Conservation (phyloP, 2,329 filamentous ascomycete genomes). For the Mycosphaerella sp. region DNA sequence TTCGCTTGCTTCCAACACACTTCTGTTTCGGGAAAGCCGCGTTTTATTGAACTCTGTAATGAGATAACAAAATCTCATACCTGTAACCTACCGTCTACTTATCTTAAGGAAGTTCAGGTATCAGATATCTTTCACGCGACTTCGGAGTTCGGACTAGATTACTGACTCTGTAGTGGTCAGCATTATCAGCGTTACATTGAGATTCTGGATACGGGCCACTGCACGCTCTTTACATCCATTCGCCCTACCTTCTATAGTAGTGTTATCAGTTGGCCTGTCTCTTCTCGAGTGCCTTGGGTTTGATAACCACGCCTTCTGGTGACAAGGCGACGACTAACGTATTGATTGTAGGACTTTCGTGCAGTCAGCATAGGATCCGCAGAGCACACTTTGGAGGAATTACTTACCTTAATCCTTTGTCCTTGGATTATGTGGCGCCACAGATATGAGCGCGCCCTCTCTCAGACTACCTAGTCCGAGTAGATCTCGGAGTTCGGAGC, state of each 20-base stretch:
- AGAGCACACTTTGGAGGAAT: background rate
- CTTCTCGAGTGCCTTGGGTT: slow-evolving; percentile 28
- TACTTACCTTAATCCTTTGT: slow-evolving; percentile 26
- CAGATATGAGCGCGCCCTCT: slow-evolving; percentile 29
- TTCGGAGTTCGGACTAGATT: too few species aligned
- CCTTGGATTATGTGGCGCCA: slow-evolving; percentile 39
- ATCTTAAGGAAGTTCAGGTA: too few species aligned
- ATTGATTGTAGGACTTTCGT: slow-evolving; percentile 32
- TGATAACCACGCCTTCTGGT: slow-evolving; percentile 38
- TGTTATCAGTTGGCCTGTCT: slow-evolving; percentile 18
- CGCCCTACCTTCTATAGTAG: background rate
- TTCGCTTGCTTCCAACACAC: too few species aligned
- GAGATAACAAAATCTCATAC: too few species aligned
- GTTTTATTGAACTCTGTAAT: background rate
- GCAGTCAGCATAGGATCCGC: slow-evolving; percentile 4
- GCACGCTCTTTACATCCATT: background rate
- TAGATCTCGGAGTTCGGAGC: slow-evolving; percentile 29
- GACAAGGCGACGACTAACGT: slow-evolving; percentile 32
- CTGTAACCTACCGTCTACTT: too few species aligned
- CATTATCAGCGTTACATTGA: too few species aligned
- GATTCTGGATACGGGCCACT: background rate
- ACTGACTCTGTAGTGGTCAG: too few species aligned
- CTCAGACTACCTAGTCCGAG: slow-evolving; percentile 27
- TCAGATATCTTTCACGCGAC: too few species aligned
- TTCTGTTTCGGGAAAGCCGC: background rate